Base-by-base conservation (phyloP, 2,329 filamentous ascomycete genomes). In the Pseudocercospora fijiensis region DNA sequence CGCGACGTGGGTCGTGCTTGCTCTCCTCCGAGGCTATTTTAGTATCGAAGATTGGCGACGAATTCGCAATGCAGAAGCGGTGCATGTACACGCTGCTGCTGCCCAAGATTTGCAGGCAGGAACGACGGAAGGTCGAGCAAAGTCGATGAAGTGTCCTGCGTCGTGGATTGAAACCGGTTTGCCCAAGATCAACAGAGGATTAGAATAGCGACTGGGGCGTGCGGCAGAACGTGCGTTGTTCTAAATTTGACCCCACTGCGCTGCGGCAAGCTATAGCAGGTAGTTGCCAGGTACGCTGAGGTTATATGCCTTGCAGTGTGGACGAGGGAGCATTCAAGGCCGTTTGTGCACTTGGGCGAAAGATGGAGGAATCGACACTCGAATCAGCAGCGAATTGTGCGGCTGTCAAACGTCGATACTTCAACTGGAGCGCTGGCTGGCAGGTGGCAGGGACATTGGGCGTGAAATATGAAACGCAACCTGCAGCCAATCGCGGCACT, bases 211-310 rank as follows among this genome's bases (percentile, higher is more conserved):
- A n/a, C 49, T 53, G 49, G 49, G 24, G 49, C 49, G 28, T 24
- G 49, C 49, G 49, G 26, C 49, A 53, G 49, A 24, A 53, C 28
- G 22, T 53, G 49, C 22, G 16, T 26, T 11, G 49, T 53, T 53
- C 49, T 53, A 53, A 53, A 53, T 53, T 53, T 27, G 49, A 53
- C 49, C 49, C 49, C n/a, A n/a, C n/a, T n/a, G n/a, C n/a, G 28
- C 49, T 8, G 49, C 26, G 49, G 22, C 28, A 53, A 53, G 22
- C 24, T n/a, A n/a, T n/a, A n/a, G n/a, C n/a, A n/a, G n/a, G n/a
- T n/a, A 53, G 49, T 53, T 26, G 49, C 49, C 24, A 53, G 49
- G 49, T 53, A 53, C 49, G 37, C n/a, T 53, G 49, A n/a, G 24
- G 24, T 24, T 26, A 53, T 53, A 53, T 53, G 49, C 26, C 28